Evolutionary conservation across 345 rosid genomes (phyloP).

Genomic region (Brassica cretica): DNA sequence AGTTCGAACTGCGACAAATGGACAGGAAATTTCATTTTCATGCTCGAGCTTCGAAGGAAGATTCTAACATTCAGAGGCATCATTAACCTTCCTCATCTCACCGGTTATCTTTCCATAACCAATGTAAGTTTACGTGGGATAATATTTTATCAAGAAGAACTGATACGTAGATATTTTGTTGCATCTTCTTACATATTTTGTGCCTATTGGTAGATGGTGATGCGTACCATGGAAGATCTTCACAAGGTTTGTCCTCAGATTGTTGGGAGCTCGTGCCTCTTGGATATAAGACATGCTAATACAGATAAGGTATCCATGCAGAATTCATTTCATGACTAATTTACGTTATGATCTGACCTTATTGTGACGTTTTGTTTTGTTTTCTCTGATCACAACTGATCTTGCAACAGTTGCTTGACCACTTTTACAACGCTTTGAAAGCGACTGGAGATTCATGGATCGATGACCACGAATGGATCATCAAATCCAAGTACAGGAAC

Average conservation of each 20-base stretch:
- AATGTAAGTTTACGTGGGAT: conserved; percentile 42
- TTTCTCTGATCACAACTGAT: neutral
- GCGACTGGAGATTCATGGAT: conserved; percentile 70
- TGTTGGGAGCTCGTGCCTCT: conserved; percentile 38
- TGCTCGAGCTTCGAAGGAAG: conserved; percentile 67
- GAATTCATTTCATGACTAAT: neutral
- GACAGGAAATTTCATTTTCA: conserved; percentile 43
- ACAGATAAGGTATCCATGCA: conserved; percentile 50
- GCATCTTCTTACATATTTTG: neutral
- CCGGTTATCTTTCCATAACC: conserved; percentile 41
- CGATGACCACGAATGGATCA: conserved; percentile 49
- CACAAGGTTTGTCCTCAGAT: conserved; percentile 59
- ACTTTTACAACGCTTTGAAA: conserved; percentile 52
- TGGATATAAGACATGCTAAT: conserved; percentile 46
- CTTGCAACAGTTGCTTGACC: conserved; percentile 48
- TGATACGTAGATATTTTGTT: neutral
- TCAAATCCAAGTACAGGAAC: conserved; percentile 41
- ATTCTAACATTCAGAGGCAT: conserved; percentile 56
- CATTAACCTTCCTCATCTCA: conserved; percentile 60
- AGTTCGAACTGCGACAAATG: conserved; percentile 34
- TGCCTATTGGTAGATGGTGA: conserved; percentile 46
- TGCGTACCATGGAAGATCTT: conserved; percentile 65
- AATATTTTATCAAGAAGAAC: neutral
- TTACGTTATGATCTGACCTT: neutral
- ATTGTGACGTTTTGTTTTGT: neutral